phyloP scores from a whole-genome alignment of 441 rosid genomes.

The Rhodomyrtus psidioides region DNA sequence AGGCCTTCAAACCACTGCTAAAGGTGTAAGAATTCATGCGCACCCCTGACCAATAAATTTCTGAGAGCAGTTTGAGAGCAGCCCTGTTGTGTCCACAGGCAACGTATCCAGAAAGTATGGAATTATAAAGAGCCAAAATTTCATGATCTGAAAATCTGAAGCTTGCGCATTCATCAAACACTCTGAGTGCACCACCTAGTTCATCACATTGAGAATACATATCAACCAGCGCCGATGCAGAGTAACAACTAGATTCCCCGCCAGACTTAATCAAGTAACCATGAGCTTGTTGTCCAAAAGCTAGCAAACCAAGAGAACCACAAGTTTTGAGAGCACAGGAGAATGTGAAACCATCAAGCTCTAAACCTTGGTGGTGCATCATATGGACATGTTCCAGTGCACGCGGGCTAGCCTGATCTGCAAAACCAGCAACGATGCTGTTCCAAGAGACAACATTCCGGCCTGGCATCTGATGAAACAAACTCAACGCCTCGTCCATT shows the following conservation, averaged over 20 bases:
- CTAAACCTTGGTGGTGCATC: constrained; percentile 52
- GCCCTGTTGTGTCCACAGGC: constrained; percentile 24
- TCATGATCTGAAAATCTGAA: background rate
- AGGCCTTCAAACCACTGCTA: constrained; percentile 48
- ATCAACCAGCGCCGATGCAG: constrained; percentile 50
- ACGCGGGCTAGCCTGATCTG: constrained; percentile 28
- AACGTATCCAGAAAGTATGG: constrained; percentile 52
- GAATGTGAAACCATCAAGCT: constrained; percentile 51
- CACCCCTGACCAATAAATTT: constrained; percentile 27
- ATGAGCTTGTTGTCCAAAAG: constrained; percentile 48
- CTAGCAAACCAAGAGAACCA: constrained; percentile 27
- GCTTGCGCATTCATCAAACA: constrained; percentile 20
- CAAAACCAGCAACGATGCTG: constrained; percentile 48
- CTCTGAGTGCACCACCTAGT: constrained; percentile 25
- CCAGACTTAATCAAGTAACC: constrained; percentile 47
- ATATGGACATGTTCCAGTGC: constrained; percentile 34
- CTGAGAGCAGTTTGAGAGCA: constrained; percentile 34
- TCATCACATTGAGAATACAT: constrained; percentile 53
- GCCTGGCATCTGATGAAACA: constrained; percentile 36
- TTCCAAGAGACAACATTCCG: constrained; percentile 56
- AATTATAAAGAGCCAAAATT: constrained; percentile 40
- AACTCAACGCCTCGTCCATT: constrained; percentile 36
- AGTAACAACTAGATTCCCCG: constrained; percentile 34
- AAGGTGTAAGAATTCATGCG: constrained; percentile 46
- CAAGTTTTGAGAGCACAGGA: constrained; percentile 57